These are phyloP conservation scores for Orychophragmus violaceus DNA, from an alignment of 345 rosid genomes.

Conservation along the genomic window DNA sequence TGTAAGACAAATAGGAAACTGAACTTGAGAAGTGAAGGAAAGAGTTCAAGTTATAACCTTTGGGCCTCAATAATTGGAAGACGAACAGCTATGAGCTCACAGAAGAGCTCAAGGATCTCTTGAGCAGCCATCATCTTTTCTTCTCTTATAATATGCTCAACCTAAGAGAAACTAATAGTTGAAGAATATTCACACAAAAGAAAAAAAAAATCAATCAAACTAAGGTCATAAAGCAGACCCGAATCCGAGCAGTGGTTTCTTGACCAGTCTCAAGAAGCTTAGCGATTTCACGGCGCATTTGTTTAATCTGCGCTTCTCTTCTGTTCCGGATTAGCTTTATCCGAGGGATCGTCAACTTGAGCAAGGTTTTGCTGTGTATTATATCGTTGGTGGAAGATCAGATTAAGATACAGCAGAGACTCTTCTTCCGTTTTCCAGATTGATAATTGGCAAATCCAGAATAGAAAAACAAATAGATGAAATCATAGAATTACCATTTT, in stretches of 20 bases:
- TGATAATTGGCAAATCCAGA: neutral
- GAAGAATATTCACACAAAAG: no score
- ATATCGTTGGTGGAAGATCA: no score
- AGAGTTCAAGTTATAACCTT: constrained; percentile 41
- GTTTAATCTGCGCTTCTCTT: constrained; percentile 83
- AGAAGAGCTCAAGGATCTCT: constrained; percentile 85
- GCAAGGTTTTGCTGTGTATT: constrained; percentile 92
- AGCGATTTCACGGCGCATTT: constrained; percentile 91
- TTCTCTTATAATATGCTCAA: constrained; percentile 91
- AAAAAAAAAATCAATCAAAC: neutral
- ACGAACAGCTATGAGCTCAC: constrained; percentile 82
- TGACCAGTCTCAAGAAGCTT: constrained; percentile 95
- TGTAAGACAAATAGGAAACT: neutral
- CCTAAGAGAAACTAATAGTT: constrained; percentile 38
- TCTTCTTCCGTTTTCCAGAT: no score
- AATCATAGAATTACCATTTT: constrained; percentile 69
- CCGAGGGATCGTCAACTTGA: constrained; percentile 54
- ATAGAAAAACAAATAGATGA: neutral
- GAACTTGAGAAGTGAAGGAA: neutral
- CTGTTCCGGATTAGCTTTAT: constrained; percentile 79
- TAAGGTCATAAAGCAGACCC: constrained; percentile 43
- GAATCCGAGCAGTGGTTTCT: constrained; percentile 97
- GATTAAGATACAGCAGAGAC: constrained; percentile 1
- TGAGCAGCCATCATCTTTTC: constrained; percentile 99
- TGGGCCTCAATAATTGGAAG: constrained; percentile 92